Evolutionary conservation across 2,329 filamentous ascomycete genomes (phyloP), one percentile per base, ranked within the genome.

Genomic region (Aspergillus brunneoviolaceus): DNA sequence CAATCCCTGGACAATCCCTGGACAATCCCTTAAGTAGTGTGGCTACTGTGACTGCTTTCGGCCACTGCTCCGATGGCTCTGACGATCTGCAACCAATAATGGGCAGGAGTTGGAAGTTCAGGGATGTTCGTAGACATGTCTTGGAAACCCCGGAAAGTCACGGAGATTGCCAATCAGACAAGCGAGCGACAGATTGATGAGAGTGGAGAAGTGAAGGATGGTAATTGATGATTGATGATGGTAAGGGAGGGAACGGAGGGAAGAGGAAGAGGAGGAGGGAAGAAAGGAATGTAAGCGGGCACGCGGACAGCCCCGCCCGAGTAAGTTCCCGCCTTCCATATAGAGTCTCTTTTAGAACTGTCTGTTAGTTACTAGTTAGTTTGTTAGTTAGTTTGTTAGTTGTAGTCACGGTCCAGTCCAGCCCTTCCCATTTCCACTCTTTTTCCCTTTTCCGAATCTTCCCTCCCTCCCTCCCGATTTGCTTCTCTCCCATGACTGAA

Each of bases 11-110:
- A 42, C 39, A 42, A 42, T 42, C 39, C 39, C 39, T 6, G 39
- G 39, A 42, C 39, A 42, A 42, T 42, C 39, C 16, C 6, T 19
- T 4, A 14, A 42, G 39, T 42, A 19, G 39, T 42, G 39, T 54
- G 50, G 49, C 58, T 51, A 19, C 57, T 42, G 39, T 54, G 50
- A 54, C 58, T 51, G 23, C 57, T 58, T 63, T 55, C 19, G 61
- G 58, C 51, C 55, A 60, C 33, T 55, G 27, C 59, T 60, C 59
- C 59, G 54, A 42, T 42, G 39, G 39, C 39, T n/a, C 39, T 16
- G 16, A 14, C 39, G 16, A 16, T 42, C 39, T 42, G 39, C 39
- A 42, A 42, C 39, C 39, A 42, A 42, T 33, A 19, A 23, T 16
- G 25, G 47, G 48, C 48, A 39, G 55, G 31, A 57, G 29, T n/a